A percentile compares a stretch with the other conserved stretches of the same genome.
Evolutionary conservation across 179 eudicot species (phyloP).

Genomic region (Silene coronaria): DNA sequence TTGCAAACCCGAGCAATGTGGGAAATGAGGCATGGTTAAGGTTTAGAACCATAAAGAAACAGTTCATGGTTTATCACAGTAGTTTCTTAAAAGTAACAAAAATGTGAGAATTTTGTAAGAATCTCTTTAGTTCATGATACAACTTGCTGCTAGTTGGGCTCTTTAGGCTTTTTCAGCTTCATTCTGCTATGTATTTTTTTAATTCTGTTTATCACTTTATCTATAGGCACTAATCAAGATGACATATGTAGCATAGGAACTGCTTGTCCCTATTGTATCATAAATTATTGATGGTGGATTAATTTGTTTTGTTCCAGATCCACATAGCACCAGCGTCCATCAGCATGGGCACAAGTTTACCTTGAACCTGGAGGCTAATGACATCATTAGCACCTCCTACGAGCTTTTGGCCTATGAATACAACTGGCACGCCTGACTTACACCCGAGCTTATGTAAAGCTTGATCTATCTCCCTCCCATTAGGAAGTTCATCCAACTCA

Average conservation of each 20-base stretch:
- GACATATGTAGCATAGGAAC: slow-evolving; percentile 5
- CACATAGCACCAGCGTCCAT: slow-evolving; percentile 41
- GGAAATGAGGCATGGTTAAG: neutral
- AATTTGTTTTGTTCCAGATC: slow-evolving; percentile 35
- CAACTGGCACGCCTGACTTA: slow-evolving; percentile 33
- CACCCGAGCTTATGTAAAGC: slow-evolving; percentile 36
- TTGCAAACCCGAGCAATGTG: neutral
- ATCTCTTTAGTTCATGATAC: slow-evolving; percentile 13
- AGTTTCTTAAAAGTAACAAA: slow-evolving; percentile 9
- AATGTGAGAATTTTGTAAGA: slow-evolving; percentile 13
- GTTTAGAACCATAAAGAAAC: neutral
- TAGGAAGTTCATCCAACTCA: slow-evolving; percentile 36
- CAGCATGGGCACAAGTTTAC: slow-evolving; percentile 36
- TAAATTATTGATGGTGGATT: slow-evolving; percentile 7
- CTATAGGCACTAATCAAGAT: slow-evolving; percentile 8
- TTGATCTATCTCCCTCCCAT: slow-evolving; percentile 34
- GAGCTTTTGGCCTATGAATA: slow-evolving; percentile 37
- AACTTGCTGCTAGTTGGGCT: slow-evolving; percentile 21
- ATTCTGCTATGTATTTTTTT: slow-evolving; percentile 12
- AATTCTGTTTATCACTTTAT: slow-evolving; percentile 8
- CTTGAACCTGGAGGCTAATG: slow-evolving; percentile 39
- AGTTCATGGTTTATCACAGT: neutral
- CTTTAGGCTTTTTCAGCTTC: slow-evolving; percentile 11
- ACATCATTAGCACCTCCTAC: slow-evolving; percentile 38
- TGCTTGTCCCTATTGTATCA: slow-evolving; percentile 10